Evolutionary conservation across 257 asterid genomes (phyloP).

Genomic region (Mentha longifolia): DNA sequence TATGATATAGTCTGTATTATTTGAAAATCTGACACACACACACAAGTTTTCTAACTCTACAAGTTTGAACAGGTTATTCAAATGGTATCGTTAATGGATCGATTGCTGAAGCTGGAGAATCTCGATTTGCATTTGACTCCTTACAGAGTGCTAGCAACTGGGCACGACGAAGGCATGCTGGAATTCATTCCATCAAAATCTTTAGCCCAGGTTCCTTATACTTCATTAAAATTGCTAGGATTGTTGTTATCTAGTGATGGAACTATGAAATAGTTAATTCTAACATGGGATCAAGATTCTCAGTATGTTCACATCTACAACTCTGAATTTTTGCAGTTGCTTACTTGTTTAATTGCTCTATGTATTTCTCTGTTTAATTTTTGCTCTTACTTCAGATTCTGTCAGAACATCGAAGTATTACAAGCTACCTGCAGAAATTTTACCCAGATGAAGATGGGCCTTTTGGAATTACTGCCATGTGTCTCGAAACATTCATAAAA

Average conservation of each 20-base stretch:
- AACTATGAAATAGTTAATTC: conserved; percentile 1
- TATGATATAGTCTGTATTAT: neutral
- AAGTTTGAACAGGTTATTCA: conserved; percentile 74
- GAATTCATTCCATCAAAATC: conserved; percentile 97
- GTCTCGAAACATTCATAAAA: conserved; percentile 95
- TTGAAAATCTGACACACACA: neutral
- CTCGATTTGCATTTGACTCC: conserved; percentile 96
- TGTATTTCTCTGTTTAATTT: too few species aligned
- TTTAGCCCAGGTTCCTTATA: conserved; percentile 75
- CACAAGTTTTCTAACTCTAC: conserved; percentile 19
- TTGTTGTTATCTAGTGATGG: neutral
- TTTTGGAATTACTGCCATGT: conserved; percentile 89
- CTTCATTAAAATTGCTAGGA: neutral
- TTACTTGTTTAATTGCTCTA: neutral
- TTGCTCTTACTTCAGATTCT: conserved; percentile 62
- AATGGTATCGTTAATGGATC: conserved; percentile 97
- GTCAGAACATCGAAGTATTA: conserved; percentile 95
- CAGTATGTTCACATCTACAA: neutral
- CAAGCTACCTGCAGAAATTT: conserved; percentile 89
- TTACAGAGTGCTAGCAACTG: conserved; percentile 94
- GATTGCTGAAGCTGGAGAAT: conserved; percentile 95
- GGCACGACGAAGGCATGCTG: conserved; percentile 98
- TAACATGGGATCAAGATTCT: neutral
- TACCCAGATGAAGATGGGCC: conserved; percentile 95
- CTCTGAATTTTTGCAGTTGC: neutral